phyloP scores from a whole-genome alignment of 2,329 filamentous ascomycete species.

The Apiospora hydei region DNA sequence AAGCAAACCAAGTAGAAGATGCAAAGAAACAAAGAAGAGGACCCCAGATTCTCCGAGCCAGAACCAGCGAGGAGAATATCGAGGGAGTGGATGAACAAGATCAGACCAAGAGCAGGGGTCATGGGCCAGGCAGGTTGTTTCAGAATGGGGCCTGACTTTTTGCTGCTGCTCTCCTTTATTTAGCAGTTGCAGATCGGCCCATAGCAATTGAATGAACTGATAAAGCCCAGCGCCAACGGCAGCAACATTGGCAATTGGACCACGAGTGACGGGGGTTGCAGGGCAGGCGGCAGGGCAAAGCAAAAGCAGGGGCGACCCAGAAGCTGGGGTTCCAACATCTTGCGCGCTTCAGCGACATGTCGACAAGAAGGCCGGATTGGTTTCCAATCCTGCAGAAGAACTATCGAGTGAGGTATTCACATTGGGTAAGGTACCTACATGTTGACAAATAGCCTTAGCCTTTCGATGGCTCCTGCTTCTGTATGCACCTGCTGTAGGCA shows the following conservation, averaged over 20 bases:
- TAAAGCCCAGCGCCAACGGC: background rate
- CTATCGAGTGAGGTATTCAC: no score
- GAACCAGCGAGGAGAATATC: background rate
- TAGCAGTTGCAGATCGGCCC: constrained; percentile 16
- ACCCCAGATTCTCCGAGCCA: constrained; percentile 5
- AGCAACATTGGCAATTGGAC: no score
- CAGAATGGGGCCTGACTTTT: constrained; percentile 9
- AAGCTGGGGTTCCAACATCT: no score
- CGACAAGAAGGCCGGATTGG: no score
- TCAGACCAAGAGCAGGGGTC: constrained; percentile 5
- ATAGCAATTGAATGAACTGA: background rate
- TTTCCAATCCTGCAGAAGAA: no score
- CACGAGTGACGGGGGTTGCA: no score
- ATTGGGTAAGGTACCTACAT: no score
- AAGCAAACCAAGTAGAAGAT: background rate
- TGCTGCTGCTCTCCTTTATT: background rate
- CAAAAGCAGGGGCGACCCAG: no score
- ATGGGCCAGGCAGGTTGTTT: background rate
- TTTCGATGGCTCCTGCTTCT: no score
- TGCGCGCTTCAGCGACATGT: no score
- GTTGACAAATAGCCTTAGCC: no score
- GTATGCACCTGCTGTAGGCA: no score
- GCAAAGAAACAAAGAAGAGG: constrained; percentile 5
- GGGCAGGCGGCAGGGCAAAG: background rate
- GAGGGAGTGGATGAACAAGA: constrained; percentile 5